These are phyloP conservation scores for Linnemannia hyalina DNA, from an alignment of 192 early-diverging fungal genomes.

Conservation along the genomic window DNA sequence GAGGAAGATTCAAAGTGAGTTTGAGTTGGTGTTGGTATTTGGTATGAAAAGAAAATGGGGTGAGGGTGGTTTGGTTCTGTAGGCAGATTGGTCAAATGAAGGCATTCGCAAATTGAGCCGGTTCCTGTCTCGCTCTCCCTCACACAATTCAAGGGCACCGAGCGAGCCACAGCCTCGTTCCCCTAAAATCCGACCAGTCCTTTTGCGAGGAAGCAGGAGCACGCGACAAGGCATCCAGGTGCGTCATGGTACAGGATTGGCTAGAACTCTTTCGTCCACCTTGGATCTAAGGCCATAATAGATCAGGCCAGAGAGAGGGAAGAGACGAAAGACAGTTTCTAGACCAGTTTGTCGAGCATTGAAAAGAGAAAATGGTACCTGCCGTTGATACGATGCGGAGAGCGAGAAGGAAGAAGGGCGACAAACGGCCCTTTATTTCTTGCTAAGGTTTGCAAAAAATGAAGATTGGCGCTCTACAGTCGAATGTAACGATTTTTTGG, in stretches of 20 bases:
- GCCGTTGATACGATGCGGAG: not conserved
- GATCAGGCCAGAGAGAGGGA: not conserved
- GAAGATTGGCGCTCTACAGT: not conserved
- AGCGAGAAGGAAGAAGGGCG: not conserved
- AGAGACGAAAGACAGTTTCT: not conserved
- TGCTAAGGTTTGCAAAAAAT: not conserved
- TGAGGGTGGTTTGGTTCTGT: not conserved
- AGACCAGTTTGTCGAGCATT: not conserved
- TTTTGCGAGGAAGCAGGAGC: not conserved
- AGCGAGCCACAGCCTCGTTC: not conserved
- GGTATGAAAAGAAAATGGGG: not conserved
- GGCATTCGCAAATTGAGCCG: too few species aligned
- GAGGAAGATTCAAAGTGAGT: not conserved
- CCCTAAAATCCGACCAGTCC: not conserved
- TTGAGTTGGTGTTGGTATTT: not conserved
- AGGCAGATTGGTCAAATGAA: not conserved
- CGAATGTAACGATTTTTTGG: not conserved
- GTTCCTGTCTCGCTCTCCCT: not conserved
- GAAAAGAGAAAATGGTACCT: not conserved
- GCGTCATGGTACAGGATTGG: conserved; percentile 8
- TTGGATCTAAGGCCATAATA: too few species aligned
- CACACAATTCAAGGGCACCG: not conserved
- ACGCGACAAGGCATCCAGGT: not conserved
- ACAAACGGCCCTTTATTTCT: not conserved
- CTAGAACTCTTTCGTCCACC: not conserved